A percentile compares a stretch with the other conserved stretches of the same genome.
phyloP scores from a whole-genome alignment of 2,329 filamentous ascomycete genomes.

The Colletotrichum cordylinicola region DNA sequence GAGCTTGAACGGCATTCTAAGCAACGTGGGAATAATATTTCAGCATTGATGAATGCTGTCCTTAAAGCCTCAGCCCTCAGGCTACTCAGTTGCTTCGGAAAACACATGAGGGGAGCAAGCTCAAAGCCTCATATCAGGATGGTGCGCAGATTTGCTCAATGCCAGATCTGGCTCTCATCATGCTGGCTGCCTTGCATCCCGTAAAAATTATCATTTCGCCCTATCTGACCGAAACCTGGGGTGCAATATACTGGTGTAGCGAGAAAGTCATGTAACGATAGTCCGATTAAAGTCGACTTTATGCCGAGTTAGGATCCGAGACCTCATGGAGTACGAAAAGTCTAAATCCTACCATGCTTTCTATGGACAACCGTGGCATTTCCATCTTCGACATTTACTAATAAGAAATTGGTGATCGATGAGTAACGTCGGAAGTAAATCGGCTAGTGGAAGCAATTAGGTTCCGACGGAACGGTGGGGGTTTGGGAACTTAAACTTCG shows the following conservation, averaged over 20 bases:
- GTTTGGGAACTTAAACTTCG: neutral
- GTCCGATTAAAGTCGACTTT: neutral
- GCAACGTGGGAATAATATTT: neutral
- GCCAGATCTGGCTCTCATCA: neutral
- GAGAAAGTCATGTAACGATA: neutral
- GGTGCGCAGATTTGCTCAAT: accelerated
- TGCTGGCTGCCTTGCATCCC: neutral
- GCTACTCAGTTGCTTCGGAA: neutral
- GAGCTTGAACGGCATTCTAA: accelerated
- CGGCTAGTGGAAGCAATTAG: neutral
- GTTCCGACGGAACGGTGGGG: neutral
- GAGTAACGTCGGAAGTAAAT: neutral
- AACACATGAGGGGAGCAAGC: neutral
- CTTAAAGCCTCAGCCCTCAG: neutral
- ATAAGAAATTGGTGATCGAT: neutral
- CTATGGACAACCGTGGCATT: neutral
- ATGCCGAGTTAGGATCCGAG: neutral
- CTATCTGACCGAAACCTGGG: neutral
- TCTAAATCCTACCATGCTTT: neutral
- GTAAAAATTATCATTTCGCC: neutral
- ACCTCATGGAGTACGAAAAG: neutral
- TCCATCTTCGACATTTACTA: neutral
- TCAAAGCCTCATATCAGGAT: neutral
- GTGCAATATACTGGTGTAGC: neutral
- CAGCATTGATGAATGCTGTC: neutral